Conservation (phyloP, 1,284 basidiomycete genomes). For the Singerocomus rubriflavus region DNA sequence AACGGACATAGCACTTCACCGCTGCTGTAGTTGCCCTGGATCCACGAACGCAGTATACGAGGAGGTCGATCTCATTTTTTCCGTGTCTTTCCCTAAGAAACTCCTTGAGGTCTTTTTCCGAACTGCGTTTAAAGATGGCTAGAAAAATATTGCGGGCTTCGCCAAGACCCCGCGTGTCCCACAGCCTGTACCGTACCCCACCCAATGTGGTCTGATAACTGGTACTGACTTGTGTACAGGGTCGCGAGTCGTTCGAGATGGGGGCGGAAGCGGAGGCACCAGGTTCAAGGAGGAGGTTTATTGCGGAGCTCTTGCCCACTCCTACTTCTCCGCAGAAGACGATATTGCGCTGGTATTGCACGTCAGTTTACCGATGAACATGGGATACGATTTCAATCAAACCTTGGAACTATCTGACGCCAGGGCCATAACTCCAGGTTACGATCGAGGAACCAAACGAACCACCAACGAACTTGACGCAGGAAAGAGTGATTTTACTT, state of each 20-base stretch:
- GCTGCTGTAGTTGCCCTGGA: constrained; percentile 16
- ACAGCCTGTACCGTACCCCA: constrained; percentile 16
- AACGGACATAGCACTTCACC: constrained; percentile 21
- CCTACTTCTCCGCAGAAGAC: constrained; percentile 31
- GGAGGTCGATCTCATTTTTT: constrained; percentile 25
- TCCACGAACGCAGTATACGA: constrained; percentile 29
- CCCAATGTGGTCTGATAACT: constrained; percentile 16
- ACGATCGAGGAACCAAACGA: neutral
- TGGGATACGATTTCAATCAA: constrained; percentile 2
- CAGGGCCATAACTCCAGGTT: neutral
- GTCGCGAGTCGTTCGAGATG: constrained; percentile 14
- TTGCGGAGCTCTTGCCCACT: constrained; percentile 30
- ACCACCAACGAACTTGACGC: neutral
- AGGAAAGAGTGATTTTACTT: neutral
- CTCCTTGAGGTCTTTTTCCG: constrained; percentile 18
- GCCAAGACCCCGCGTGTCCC: constrained; percentile 32
- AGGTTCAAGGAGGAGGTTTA: constrained; percentile 25
- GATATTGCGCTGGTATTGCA: constrained; percentile 13
- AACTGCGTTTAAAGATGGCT: constrained; percentile 8
- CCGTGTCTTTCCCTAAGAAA: constrained; percentile 24
- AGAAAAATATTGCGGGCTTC: constrained; percentile 10
- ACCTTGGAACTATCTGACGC: constrained; percentile 12
- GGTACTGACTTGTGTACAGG: constrained; percentile 22
- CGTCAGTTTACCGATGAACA: constrained; percentile 3
- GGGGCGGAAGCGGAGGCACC: constrained; percentile 7